Conservation (phyloP, 192 early-diverging fungal genomes). For the Neocallimastix lanati region DNA sequence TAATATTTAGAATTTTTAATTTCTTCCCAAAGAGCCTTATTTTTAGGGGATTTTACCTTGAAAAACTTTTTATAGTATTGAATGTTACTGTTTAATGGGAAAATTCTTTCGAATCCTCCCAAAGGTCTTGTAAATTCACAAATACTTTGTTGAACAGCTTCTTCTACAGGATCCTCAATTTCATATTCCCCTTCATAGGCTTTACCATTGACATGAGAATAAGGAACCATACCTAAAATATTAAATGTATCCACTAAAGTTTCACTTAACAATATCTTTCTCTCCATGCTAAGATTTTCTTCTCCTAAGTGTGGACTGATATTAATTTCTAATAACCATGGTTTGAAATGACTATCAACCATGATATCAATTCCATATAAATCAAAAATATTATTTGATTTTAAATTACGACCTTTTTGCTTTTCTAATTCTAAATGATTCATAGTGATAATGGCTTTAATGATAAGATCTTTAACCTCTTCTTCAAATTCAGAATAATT, state of each 20-base stretch:
- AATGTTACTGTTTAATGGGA: neutral
- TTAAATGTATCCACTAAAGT: too few relatives aligned
- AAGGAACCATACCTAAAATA: neutral
- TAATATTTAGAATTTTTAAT: too few relatives aligned
- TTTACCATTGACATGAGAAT: neutral
- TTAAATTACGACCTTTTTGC: neutral
- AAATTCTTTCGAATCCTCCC: neutral
- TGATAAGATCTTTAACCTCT: slow-evolving; percentile 12
- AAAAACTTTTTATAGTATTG: neutral
- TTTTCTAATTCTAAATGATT: neutral
- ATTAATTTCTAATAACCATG: slow-evolving; percentile 11
- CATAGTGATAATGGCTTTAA: slow-evolving; percentile 19
- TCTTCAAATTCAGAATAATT: slow-evolving; percentile 11
- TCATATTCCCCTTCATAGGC: neutral
- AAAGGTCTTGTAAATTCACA: neutral
- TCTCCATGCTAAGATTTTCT: too few relatives aligned
- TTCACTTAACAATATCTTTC: too few relatives aligned
- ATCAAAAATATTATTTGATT: slow-evolving; percentile 3
- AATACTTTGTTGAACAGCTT: neutral
- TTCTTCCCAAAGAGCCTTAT: neutral
- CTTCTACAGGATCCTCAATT: neutral
- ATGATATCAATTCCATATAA: slow-evolving; percentile 10
- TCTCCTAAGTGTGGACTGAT: too few relatives aligned
- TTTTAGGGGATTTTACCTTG: neutral
- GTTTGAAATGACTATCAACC: slow-evolving; percentile 3